Base-by-base conservation (phyloP, 768 basidiomycete genomes). In the Gymnopilus junonius region DNA sequence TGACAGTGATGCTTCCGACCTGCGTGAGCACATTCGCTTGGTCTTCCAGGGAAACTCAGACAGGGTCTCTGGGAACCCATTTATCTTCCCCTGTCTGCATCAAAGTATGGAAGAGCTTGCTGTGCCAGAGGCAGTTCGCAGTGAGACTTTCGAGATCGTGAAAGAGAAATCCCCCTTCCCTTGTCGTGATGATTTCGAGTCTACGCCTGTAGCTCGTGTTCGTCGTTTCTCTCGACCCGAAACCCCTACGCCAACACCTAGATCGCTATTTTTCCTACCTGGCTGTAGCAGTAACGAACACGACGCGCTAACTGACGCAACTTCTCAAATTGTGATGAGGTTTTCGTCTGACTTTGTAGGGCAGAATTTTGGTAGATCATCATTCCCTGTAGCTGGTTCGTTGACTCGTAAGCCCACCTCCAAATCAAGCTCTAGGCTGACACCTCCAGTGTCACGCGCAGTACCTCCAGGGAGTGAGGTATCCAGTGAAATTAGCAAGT, bases 21-120 rank as follows among this genome's bases (percentile, higher is more conserved):
- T 60, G 4, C 64, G 62, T 35, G 62, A 63, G 23, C 35, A 56
- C n/a, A 61, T 62, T n/a, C 56, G 20, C 11, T 21, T 54, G 34
- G 53, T 35, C 21, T 35, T 54, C 34, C 53, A 57, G 37, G 35
- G 25, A 4, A 40, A 31, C 11, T 21, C 21, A 27, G 55, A 46
- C 56, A 15, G 46, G 11, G 40, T 27, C 27, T 10, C 39, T 12
- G 42, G 31, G 12, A 34, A 6, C 2, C 8, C 43, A 23, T 40
- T 8, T 14, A 15, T 17, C 17, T 55, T 25, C n/a, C 25, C 35
- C 11, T n/a, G 20, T 40, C 31, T 54, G 23, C n/a, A 6, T 34
- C 34, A 23, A 14, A 21, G 14, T 35, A 12, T 20, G 53, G 32
- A 54, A 37, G 53, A 37, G 17, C 5, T 23, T n/a, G 31, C 32